Evolutionary conservation across 768 basidiomycete genomes (phyloP), one percentile per base, ranked within the genome.

Genomic region (Russula griseocarnosa): DNA sequence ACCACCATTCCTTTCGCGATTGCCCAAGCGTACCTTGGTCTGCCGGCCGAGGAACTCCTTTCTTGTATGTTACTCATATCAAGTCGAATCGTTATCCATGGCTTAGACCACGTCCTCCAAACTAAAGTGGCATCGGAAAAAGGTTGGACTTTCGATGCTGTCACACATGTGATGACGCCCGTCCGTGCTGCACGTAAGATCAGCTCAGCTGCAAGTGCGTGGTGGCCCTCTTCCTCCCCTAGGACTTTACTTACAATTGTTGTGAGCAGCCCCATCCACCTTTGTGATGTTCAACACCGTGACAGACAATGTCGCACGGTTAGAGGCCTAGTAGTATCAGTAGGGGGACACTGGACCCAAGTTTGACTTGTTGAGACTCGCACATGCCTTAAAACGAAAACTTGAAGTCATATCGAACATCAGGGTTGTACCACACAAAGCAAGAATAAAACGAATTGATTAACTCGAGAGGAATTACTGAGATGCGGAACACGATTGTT

Each of bases 21-120:
- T 4, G 85, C 83, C 14, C 79, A 83, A 67, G 73, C 66, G 30
- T 89, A 88, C 70, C 77, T 90, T 47, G 84, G 85, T 26, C 73
- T 84, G 20, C 58, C 72, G 6, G 44, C 58, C 1, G 75, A 79
- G 14, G 68, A 73, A 50, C 65, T 79, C 3, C 59, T 77, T 32
- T 51, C 71, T 38, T 67, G 79, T 78, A 67, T 22, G 73, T 60
- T 13, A 5, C 36, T n/a, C n/a, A 38, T 58, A 51, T 44, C 20
- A 28, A 58, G 40, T 7, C 55, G 74, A 66, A 20, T 4, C 54
- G 34, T 10, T 40, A 8, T 47, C 53, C 14, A 24, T 18, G 34
- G 36, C 26, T 34, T 44, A 46, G 11, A 32, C 22, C 53, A 5
- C 1, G 56, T 42, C 32, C 38, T 59, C 26, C 46, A 32, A 40